Evolutionary conservation across 257 asterid genomes (phyloP).

Genomic region (Plantago elongata): DNA sequence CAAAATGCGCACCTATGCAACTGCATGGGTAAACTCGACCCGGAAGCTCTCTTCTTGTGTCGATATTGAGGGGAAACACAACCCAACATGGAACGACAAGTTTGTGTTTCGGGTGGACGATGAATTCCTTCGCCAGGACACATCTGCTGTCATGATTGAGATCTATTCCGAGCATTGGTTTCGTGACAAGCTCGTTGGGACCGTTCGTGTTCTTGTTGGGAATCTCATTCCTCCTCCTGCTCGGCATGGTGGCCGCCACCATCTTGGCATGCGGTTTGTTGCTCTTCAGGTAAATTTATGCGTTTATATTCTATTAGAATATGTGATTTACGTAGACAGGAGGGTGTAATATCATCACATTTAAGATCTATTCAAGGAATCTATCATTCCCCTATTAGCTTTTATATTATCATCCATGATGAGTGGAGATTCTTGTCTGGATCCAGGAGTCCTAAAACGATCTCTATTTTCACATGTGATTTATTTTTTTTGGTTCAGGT

Average conservation of each 20-base stretch:
- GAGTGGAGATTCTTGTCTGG: background rate
- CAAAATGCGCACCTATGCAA: conserved; percentile 76
- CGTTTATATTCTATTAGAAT: background rate
- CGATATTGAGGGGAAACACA: conserved; percentile 52
- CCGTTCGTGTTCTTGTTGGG: conserved; percentile 79
- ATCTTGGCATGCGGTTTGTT: conserved; percentile 55
- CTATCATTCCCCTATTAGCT: no score
- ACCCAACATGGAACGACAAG: conserved; percentile 90
- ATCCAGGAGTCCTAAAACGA: background rate
- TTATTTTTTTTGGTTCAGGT: conserved; percentile 31
- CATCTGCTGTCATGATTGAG: conserved; percentile 79
- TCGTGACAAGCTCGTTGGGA: conserved; percentile 55
- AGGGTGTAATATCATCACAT: no score
- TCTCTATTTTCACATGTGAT: background rate
- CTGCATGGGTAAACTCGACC: conserved; percentile 67
- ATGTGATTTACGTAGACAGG: background rate
- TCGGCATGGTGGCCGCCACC: conserved; percentile 21
- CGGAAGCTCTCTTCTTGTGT: conserved; percentile 64
- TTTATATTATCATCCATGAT: background rate
- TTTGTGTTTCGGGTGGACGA: conserved; percentile 88
- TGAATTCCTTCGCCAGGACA: conserved; percentile 58
- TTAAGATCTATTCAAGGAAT: no score
- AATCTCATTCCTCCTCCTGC: conserved; percentile 64
- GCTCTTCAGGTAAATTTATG: conserved; percentile 66
- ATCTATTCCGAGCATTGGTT: conserved; percentile 57